These are phyloP conservation scores for Rhodotorula paludigena DNA, from an alignment of 768 basidiomycete species.

Conservation along the genomic window DNA sequence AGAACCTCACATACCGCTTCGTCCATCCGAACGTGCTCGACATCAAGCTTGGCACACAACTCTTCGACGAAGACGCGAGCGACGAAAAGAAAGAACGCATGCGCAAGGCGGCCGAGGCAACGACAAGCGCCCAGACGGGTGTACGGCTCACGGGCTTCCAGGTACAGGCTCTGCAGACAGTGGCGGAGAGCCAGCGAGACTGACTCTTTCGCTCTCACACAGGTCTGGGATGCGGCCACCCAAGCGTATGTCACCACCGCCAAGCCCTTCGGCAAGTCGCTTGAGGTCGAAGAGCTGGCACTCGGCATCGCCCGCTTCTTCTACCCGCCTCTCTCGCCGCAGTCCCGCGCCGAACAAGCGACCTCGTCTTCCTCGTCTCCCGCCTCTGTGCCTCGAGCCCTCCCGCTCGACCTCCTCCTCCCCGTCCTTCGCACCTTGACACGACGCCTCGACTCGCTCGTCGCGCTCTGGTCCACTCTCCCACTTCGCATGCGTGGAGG, in stretches of 20 bases:
- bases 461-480: slow-evolving; percentile 52
- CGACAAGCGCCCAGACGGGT: slow-evolving; percentile 72
- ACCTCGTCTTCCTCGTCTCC: not conserved
- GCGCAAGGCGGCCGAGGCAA: slow-evolving; percentile 62
- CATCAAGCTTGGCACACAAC: slow-evolving; percentile 82
- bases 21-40: slow-evolving; percentile 79
- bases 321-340: slow-evolving; percentile 48
- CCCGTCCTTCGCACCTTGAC: slow-evolving; percentile 58
- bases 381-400: not conserved
- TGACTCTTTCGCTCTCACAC: not conserved
- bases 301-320: slow-evolving; percentile 77
- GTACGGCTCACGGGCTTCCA: slow-evolving; percentile 84
- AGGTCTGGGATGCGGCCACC: slow-evolving; percentile 69
- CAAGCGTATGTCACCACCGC: slow-evolving; percentile 60
- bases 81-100: slow-evolving; percentile 74
- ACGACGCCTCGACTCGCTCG: slow-evolving; percentile 50
- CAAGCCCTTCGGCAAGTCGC: slow-evolving; percentile 71
- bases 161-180: slow-evolving; percentile 52
- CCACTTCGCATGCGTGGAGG: slow-evolving; percentile 77
- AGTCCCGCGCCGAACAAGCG: slow-evolving; percentile 3
- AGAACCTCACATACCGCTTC: slow-evolving; percentile 73
- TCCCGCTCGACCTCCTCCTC: slow-evolving; percentile 54
- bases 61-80: slow-evolving; percentile 62
- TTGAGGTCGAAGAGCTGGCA: slow-evolving; percentile 64
- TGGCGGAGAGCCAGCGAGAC: not conserved